A percentile compares a stretch with the other conserved stretches of the same genome.
phyloP scores from a whole-genome alignment of 108 stramenopile species.

The Skeletonema marinoi region DNA sequence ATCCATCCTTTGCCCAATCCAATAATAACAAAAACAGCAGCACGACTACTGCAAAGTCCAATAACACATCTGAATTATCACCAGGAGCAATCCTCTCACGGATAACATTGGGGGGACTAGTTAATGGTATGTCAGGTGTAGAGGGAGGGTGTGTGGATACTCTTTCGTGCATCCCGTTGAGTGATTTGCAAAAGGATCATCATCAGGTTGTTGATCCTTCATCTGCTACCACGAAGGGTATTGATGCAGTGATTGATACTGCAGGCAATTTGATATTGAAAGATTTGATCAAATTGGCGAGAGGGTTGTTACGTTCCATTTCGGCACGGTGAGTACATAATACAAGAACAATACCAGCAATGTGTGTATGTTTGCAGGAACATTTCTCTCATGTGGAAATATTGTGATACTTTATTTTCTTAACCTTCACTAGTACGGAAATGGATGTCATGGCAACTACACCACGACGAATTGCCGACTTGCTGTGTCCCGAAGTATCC shows the following conservation, averaged over 20 bases:
- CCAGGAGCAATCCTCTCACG: constrained; percentile 68
- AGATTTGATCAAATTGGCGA: constrained; percentile 37
- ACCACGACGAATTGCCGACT: constrained; percentile 76
- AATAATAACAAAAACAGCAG: neutral
- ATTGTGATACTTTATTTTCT: neutral
- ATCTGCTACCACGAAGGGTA: neutral
- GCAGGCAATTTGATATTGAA: constrained; percentile 36
- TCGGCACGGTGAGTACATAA: constrained; percentile 42
- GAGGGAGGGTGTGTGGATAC: constrained; percentile 58
- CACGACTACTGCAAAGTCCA: neutral
- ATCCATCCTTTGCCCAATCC: constrained; percentile 39
- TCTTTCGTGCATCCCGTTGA: constrained; percentile 35
- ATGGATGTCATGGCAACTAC: constrained; percentile 81
- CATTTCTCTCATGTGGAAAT: neutral
- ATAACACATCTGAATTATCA: constrained; percentile 21
- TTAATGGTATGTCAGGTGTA: constrained; percentile 70
- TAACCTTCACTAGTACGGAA: constrained; percentile 48
- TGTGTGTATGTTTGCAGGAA: neutral
- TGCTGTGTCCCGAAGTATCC: constrained; percentile 72
- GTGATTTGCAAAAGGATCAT: constrained; percentile 17
- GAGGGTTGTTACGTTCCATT: constrained; percentile 39
- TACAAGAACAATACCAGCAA: neutral
- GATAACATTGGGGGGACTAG: constrained; percentile 69
- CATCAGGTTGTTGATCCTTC: neutral
- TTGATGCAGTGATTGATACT: constrained; percentile 19